phyloP scores from a whole-genome alignment of 257 asterid genomes.

The Nicotiana tomentosiformis region DNA sequence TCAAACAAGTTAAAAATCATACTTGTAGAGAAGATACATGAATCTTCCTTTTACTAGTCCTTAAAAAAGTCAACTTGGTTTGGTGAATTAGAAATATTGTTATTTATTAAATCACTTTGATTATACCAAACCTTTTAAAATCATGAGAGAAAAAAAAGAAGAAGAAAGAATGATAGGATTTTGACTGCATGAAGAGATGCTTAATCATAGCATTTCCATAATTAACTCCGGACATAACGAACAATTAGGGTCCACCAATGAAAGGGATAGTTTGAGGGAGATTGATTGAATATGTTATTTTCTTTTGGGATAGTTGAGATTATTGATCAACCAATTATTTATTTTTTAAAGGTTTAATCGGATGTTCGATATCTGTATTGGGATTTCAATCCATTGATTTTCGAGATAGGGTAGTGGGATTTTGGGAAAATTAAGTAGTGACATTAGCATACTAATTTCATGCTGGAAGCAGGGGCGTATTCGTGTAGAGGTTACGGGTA shows the following conservation, averaged over 20 bases:
- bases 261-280: slow-evolving; percentile 22
- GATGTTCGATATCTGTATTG: too few species aligned
- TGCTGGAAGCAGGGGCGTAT: not conserved
- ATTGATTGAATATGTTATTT: slow-evolving; percentile 48
- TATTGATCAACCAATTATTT: not conserved
- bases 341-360: too few species aligned
- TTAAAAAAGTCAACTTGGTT: slow-evolving; percentile 32
- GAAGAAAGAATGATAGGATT: slow-evolving; percentile 8
- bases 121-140: not conserved
- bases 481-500: too few species aligned
- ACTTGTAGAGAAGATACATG: not conserved
- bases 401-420: not conserved
- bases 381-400: not conserved
- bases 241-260: slow-evolving; percentile 36
- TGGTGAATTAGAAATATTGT: slow-evolving; percentile 23
- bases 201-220: slow-evolving; percentile 19
- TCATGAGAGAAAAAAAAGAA: not conserved
- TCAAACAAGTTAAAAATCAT: not conserved
- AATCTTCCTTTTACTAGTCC: not conserved
- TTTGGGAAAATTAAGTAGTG: not conserved
- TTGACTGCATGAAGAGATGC: slow-evolving; percentile 14
- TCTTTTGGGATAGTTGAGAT: slow-evolving; percentile 17
- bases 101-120: slow-evolving; percentile 15
- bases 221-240: slow-evolving; percentile 53
- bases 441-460: not conserved